Percentiles rank a stretch among this genome's conserved stretches.
Conservation (phyloP, 129 eudicot genomes). For the Erigeron canadensis region DNA sequence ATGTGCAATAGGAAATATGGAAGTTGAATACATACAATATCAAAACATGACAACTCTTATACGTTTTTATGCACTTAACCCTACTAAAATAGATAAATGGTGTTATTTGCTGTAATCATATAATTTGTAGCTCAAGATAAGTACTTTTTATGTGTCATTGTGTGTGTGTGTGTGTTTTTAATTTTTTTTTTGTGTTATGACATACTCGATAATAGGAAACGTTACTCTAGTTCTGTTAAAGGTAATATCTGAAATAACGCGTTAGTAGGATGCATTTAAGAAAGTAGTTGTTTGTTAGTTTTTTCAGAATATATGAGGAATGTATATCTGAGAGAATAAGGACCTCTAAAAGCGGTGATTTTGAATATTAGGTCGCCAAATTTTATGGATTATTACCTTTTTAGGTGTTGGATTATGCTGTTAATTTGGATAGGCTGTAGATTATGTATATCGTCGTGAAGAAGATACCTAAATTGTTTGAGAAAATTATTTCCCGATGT, state of each 20-base stretch:
- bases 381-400: neutral
- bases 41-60: neutral
- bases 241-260: neutral
- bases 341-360: neutral
- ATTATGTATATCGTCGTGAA: conserved; percentile 1
- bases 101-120: neutral
- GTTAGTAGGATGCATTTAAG: neutral
- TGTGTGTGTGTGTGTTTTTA: neutral
- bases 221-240: neutral
- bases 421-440: neutral
- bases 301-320: neutral
- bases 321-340: neutral
- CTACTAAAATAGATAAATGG: neutral
- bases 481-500: neutral
- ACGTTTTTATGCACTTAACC: neutral
- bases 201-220: neutral
- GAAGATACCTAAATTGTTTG: conserved; percentile 3
- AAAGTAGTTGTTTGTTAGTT: conserved; percentile 5
- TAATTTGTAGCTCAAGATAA: neutral
- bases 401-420: conserved; percentile 2
- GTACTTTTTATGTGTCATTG: neutral
- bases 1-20: no score
- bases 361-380: neutral
- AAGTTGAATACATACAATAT: neutral
- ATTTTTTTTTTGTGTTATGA: neutral